Evolutionary conservation across 768 basidiomycete genomes (phyloP).

Genomic region (Naganishia onofrii): DNA sequence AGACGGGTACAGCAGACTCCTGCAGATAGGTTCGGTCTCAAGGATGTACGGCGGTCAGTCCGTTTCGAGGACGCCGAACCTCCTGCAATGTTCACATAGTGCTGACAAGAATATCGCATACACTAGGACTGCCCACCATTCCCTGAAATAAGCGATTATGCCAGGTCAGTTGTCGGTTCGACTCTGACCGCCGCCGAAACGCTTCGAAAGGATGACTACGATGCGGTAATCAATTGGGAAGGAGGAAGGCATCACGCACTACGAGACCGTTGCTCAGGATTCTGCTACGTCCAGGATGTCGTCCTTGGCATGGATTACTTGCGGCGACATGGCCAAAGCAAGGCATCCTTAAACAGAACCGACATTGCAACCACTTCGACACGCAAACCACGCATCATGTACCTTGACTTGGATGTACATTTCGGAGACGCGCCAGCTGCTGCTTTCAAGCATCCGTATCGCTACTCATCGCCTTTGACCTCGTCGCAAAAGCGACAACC

Average conservation of each 20-base stretch:
- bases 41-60: constrained; percentile 22
- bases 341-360: background rate
- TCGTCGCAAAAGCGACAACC: background rate
- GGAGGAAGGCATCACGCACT: constrained; percentile 89
- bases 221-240: constrained; percentile 82
- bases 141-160: constrained; percentile 65
- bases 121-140: constrained; percentile 76
- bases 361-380: constrained; percentile 52
- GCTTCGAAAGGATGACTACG: constrained; percentile 56
- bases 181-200: constrained; percentile 69
- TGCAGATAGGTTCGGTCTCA: constrained; percentile 7
- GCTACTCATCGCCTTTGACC: constrained; percentile 30
- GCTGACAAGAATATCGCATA: background rate
- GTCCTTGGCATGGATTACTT: constrained; percentile 69
- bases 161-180: constrained; percentile 70
- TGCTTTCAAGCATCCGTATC: constrained; percentile 54
- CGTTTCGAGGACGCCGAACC: too few species aligned
- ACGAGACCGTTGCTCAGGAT: constrained; percentile 75
- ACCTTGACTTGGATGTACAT: constrained; percentile 88
- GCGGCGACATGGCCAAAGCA: constrained; percentile 30
- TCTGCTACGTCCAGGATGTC: constrained; percentile 91
- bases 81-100: too few species aligned
- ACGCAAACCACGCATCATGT: constrained; percentile 64
- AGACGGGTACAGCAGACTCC: background rate
- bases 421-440: constrained; percentile 84